Evolutionary conservation across 352 stramenopile genomes (phyloP).

Genomic region (Pelagophyceae sp.): DNA sequence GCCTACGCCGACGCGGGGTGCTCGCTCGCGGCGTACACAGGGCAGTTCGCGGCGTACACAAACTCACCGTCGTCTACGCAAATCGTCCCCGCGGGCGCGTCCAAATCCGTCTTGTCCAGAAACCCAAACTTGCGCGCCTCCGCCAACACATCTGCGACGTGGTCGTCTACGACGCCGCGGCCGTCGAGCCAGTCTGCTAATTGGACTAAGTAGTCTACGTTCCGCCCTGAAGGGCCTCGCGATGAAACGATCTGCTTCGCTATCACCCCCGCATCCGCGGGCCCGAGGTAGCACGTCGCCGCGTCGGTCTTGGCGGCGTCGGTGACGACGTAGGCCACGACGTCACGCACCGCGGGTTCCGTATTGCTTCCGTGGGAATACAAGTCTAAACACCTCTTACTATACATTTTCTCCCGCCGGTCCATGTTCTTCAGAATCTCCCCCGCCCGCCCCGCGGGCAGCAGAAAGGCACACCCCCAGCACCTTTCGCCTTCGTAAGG

Average conservation of each 20-base stretch:
- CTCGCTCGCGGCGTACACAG: not conserved
- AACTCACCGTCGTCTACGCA: not conserved
- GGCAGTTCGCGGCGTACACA: not conserved
- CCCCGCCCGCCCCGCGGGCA: not conserved
- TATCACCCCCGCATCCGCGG: not conserved
- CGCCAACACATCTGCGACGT: not conserved
- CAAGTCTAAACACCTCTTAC: not conserved
- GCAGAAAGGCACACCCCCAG: conserved; percentile 6
- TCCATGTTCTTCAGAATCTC: not conserved
- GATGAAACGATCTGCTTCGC: not conserved
- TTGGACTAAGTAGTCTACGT: not conserved
- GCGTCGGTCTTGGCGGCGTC: not conserved
- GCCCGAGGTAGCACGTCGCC: not conserved
- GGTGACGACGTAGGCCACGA: conserved; percentile 6
- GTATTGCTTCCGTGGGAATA: not conserved
- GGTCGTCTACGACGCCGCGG: not conserved
- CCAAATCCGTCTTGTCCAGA: not conserved
- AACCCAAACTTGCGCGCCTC: not conserved
- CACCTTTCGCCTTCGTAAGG: not conserved
- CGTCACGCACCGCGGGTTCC: not conserved
- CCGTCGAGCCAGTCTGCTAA: not conserved
- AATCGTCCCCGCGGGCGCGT: too few relatives aligned
- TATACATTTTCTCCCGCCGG: not conserved
- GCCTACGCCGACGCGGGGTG: not conserved
- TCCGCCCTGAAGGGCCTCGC: not conserved